Base-by-base conservation (phyloP, 306 rosid genomes). In the Medicago ruthenica region DNA sequence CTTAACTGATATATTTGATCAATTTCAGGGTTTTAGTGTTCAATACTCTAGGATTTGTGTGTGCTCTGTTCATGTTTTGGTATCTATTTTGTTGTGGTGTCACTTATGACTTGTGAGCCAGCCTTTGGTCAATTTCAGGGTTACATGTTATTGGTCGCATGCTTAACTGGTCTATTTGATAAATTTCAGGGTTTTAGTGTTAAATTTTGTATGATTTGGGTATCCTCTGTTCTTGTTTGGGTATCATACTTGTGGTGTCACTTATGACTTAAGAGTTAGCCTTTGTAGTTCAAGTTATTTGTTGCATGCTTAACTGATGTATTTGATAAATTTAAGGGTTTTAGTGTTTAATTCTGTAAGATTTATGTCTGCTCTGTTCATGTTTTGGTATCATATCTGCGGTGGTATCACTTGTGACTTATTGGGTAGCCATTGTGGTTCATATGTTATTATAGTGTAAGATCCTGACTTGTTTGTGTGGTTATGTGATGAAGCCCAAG, bases 401-500 rank as follows among this genome's bases (percentile, higher is more conserved):
- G 36, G 36, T 31, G 36, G 36, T 31, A 5, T 3, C 36, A 31
- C 36, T 31, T 31, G 36, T 31, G 27, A 24, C 3, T 24, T 24
- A 24, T 24, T 31, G 1, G 36, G 5, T 31, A 31, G 36, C 5
- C 8, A 31, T 17, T 22, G 15, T 11, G 13, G 3, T 18, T 73
- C 21, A 34, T 5, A 2, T 24, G 41, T 10, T 37, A 10, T 5
- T 34, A 16, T 58, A 4, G 62, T 10, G 6, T 16, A 0, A 31
- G 22, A 17, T 67, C 16, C 17, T 64, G 67, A 59, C 47, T 22
- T 59, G 0, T 36, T 15, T 14, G 41, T 18, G 51, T 41, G 37
- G 4, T 48, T 34, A 42, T 77, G 78, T 47, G 3, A 51, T 55
- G 18, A 21, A 87, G 91, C 86, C 0, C 98, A 96, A 78, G 96